These are phyloP conservation scores for Claviceps paspali DNA, from an alignment of 2,329 filamentous ascomycete genomes.

Conservation along the genomic window DNA sequence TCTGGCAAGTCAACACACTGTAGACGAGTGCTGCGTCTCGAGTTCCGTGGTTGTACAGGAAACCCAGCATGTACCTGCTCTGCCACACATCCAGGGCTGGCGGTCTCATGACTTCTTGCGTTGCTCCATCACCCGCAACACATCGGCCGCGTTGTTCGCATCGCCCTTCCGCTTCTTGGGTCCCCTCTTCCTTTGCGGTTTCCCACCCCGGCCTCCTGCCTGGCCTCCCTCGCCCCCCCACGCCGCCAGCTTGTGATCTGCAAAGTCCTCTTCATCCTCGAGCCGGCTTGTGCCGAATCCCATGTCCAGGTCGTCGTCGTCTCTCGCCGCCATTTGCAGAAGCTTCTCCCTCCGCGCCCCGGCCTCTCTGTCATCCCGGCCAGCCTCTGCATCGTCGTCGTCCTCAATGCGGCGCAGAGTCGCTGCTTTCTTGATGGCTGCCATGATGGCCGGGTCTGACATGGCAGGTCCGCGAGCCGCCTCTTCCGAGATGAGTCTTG, in stretches of 20 bases:
- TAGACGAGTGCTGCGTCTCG: no score
- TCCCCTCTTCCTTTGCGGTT: slow-evolving; percentile 50
- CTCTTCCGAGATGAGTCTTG: slow-evolving; percentile 37
- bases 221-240: slow-evolving; percentile 41
- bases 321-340: slow-evolving; percentile 57
- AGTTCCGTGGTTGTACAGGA: no score
- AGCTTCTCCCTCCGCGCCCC: slow-evolving; percentile 60
- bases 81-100: background rate
- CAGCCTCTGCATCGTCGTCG: slow-evolving; percentile 20
- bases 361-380: slow-evolving; percentile 34
- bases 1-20: no score
- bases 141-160: slow-evolving; percentile 63
- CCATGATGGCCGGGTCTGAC: slow-evolving; percentile 63
- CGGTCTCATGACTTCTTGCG: slow-evolving; percentile 22
- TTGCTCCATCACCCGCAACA: slow-evolving; percentile 61
- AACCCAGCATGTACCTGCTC: no score
- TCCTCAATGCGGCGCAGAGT: slow-evolving; percentile 36
- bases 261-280: slow-evolving; percentile 76
- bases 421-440: slow-evolving; percentile 74
- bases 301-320: slow-evolving; percentile 84
- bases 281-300: slow-evolving; percentile 81
- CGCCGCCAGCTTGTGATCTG: slow-evolving; percentile 50
- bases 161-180: slow-evolving; percentile 66
- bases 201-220: slow-evolving; percentile 26
- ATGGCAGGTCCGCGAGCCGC: slow-evolving; percentile 35